Conservation (phyloP, 1,139 yeast genomes). For the Saccharomyces hybrid region DNA sequence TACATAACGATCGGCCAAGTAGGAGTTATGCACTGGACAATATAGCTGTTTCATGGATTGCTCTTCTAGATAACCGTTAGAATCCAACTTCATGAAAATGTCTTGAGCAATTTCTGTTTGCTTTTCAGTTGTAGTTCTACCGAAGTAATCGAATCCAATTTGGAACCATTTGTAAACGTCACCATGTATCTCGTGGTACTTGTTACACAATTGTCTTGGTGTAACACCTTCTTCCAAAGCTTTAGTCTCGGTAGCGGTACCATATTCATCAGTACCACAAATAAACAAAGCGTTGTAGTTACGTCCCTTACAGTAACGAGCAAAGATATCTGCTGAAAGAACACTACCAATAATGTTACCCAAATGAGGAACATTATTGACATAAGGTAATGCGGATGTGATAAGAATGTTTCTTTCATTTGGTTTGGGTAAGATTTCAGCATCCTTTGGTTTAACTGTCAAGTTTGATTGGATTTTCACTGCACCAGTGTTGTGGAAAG, state of each 20-base stretch:
- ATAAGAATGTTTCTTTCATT: conserved; percentile 74
- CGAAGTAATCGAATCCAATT: conserved; percentile 88
- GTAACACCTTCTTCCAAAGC: conserved; percentile 89
- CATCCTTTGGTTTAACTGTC: conserved; percentile 30
- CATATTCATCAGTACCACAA: conserved; percentile 98
- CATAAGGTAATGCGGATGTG: conserved; percentile 96
- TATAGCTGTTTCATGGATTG: conserved; percentile 82
- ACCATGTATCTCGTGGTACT: conserved; percentile 77
- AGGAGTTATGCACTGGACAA: conserved; percentile 84
- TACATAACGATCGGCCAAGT: conserved; percentile 91
- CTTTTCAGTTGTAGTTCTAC: conserved; percentile 85
- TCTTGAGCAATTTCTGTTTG: conserved; percentile 97
- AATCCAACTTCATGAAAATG: conserved; percentile 64
- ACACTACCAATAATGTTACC: conserved; percentile 97
- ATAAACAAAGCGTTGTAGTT: conserved; percentile 77
- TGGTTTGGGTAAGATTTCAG: conserved; percentile 50
- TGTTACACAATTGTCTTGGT: conserved; percentile 83
- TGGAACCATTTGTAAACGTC: conserved; percentile 96
- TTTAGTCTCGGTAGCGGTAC: conserved; percentile 98
- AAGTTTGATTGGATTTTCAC: conserved; percentile 40
- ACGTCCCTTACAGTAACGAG: conserved; percentile 84
- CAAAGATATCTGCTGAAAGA: conserved; percentile 85
- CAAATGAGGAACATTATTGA: conserved; percentile 94
- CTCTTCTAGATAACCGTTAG: conserved; percentile 76
- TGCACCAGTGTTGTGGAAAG: conserved; percentile 51